phyloP scores from a whole-genome alignment of 495 filamentous ascomycete genomes.

The Bombardia bombarda region DNA sequence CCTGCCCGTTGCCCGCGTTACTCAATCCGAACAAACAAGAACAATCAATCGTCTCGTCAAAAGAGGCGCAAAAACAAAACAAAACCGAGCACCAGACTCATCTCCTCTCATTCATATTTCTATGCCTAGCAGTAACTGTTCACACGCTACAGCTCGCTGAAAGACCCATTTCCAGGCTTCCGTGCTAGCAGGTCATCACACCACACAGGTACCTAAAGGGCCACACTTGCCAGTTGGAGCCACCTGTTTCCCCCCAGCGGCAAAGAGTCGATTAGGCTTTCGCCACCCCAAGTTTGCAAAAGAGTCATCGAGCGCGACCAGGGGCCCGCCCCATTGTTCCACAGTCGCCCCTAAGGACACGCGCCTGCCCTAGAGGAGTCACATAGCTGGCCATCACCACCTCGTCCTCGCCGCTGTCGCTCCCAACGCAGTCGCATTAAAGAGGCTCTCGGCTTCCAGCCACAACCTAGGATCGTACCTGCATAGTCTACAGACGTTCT shows the following conservation, averaged over 20 bases:
- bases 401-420: constrained; percentile 5
- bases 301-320: constrained; percentile 39
- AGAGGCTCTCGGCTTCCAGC: constrained; percentile 6
- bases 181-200: constrained; percentile 19
- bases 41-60: too few relatives aligned
- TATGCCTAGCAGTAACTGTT: constrained; percentile 10
- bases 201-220: constrained; percentile 13
- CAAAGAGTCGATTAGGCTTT: constrained; percentile 28
- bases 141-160: constrained; percentile 20
- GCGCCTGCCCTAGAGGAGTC: constrained; percentile 31
- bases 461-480: constrained; percentile 14
- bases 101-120: constrained; percentile 11
- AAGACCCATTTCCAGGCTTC: constrained; percentile 33
- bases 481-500: constrained; percentile 8
- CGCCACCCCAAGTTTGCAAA: constrained; percentile 31
- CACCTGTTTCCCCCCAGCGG: constrained; percentile 35
- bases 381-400: constrained; percentile 19
- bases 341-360: constrained; percentile 27
- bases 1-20: background rate
- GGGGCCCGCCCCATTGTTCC: constrained; percentile 25
- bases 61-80: constrained; percentile 3
- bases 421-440: constrained; percentile 5
- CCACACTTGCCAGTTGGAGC: constrained; percentile 32
- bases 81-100: background rate
- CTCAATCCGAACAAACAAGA: constrained; percentile 4